phyloP scores from a whole-genome alignment of 225 moss, liverwort and hornwort species.

The Polytrichum commune region DNA sequence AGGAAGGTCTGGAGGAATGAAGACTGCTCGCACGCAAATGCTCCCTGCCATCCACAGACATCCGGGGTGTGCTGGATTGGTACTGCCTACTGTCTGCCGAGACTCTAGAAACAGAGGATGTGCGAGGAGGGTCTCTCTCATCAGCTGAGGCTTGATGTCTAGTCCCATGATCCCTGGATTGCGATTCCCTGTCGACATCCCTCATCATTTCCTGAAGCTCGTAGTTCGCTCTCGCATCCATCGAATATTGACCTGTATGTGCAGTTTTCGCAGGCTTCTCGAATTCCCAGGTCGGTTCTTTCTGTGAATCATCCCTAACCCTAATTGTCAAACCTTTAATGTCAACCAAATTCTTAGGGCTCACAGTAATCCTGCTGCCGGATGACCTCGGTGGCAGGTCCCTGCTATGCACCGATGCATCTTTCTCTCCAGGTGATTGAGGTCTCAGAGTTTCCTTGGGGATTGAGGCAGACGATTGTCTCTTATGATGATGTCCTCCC shows the following conservation, averaged over 20 bases:
- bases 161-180: constrained; percentile 22
- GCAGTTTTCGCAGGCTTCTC: constrained; percentile 14
- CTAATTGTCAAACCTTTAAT: constrained; percentile 36
- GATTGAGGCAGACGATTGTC: constrained; percentile 20
- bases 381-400: constrained; percentile 49
- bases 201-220: constrained; percentile 49
- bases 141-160: constrained; percentile 28
- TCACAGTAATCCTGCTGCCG: constrained; percentile 26
- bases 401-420: constrained; percentile 16
- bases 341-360: constrained; percentile 39
- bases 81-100: constrained; percentile 52
- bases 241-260: constrained; percentile 16
- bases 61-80: constrained; percentile 47
- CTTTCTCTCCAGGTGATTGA: constrained; percentile 10
- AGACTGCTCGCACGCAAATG: constrained; percentile 49
- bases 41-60: constrained; percentile 45
- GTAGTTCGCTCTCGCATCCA: constrained; percentile 15
- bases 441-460: constrained; percentile 17
- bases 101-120: constrained; percentile 43
- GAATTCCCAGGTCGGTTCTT: constrained; percentile 20
- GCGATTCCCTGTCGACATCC: constrained; percentile 50
- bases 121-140: constrained; percentile 49
- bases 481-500: constrained; percentile 27
- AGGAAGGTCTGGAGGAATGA: constrained; percentile 50
- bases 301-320: constrained; percentile 22